These are phyloP conservation scores for Blastobotrys elegans DNA, from an alignment of 1,139 yeast species.

Conservation along the genomic window DNA sequence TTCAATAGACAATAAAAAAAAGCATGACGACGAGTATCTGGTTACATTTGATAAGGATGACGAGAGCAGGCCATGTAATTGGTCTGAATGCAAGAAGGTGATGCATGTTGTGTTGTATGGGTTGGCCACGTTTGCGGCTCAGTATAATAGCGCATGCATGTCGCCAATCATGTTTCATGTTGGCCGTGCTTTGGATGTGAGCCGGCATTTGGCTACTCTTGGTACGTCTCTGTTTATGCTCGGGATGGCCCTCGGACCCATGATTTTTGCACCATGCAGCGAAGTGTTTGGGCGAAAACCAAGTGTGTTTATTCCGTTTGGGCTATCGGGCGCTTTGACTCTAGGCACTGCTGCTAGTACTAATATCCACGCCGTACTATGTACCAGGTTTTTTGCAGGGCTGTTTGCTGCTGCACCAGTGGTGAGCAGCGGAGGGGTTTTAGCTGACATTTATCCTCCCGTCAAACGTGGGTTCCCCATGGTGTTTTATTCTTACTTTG, in stretches of 20 bases:
- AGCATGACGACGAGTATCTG: not conserved
- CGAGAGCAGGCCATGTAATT: constrained; percentile 33
- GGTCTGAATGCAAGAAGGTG: constrained; percentile 36
- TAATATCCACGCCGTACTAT: constrained; percentile 55
- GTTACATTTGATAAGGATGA: constrained; percentile 20
- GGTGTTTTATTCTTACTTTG: constrained; percentile 65
- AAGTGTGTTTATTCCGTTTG: constrained; percentile 59
- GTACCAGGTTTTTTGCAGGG: constrained; percentile 68
- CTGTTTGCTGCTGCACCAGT: constrained; percentile 69
- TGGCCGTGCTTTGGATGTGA: constrained; percentile 47
- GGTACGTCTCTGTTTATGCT: constrained; percentile 68
- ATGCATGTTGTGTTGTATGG: constrained; percentile 41
- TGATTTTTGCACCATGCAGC: constrained; percentile 75
- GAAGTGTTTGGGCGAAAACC: constrained; percentile 72
- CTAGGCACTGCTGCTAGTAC: constrained; percentile 31
- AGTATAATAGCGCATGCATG: constrained; percentile 40
- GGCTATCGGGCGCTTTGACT: constrained; percentile 42
- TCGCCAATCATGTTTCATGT: constrained; percentile 43
- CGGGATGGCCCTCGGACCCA: constrained; percentile 74
- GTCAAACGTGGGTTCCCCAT: constrained; percentile 66
- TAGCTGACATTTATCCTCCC: constrained; percentile 62
- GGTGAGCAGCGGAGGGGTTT: constrained; percentile 71
- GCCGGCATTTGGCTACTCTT: constrained; percentile 56
- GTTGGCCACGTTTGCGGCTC: constrained; percentile 41
- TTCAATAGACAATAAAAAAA: no score